Conservation (phyloP, 768 basidiomycete genomes). For the Lactifluus rugatus region DNA sequence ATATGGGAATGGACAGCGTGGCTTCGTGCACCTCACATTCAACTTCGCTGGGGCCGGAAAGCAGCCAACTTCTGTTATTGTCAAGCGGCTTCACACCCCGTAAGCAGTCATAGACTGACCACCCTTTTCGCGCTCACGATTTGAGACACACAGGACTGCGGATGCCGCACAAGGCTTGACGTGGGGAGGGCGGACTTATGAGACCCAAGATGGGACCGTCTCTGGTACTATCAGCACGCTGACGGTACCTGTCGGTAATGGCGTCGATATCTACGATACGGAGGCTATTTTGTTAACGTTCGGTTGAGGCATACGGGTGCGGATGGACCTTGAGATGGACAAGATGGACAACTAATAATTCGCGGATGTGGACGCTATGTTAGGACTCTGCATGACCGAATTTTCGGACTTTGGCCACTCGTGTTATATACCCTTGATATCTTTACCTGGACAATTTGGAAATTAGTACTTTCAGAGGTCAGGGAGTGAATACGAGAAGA, state of each 20-base stretch:
- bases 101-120: constrained; percentile 21
- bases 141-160: constrained; percentile 31
- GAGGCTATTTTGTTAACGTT: constrained; percentile 39
- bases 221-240: constrained; percentile 29
- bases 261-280: constrained; percentile 39
- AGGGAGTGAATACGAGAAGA: not conserved
- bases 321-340: not conserved
- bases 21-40: constrained; percentile 1
- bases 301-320: not conserved
- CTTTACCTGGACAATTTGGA: not conserved
- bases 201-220: constrained; percentile 37
- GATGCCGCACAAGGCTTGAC: constrained; percentile 41
- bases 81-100: constrained; percentile 44
- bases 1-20: constrained; percentile 21
- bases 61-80: constrained; percentile 29
- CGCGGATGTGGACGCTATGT: not conserved
- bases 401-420: not conserved
- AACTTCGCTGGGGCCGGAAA: constrained; percentile 16
- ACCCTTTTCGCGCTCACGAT: not conserved
- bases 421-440: not conserved
- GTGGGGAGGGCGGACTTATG: constrained; percentile 53
- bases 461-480: not conserved
- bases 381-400: not conserved
- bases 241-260: constrained; percentile 26
- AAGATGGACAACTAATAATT: not conserved